Conservation (phyloP, 139 green algal species). For the Chlorella sp. region DNA sequence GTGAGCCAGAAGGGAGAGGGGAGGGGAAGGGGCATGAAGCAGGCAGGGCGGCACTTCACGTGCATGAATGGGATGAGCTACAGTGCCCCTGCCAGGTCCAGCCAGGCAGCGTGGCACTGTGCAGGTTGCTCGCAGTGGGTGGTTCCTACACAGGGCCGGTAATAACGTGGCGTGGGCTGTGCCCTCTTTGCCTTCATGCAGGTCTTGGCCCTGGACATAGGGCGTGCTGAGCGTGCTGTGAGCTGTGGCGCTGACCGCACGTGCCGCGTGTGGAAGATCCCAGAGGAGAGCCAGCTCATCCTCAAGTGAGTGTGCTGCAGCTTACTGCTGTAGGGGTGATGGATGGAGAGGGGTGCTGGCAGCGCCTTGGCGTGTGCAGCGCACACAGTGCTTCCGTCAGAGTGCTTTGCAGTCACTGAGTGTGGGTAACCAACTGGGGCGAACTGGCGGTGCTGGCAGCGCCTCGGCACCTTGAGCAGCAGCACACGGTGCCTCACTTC, state of each 20-base stretch:
- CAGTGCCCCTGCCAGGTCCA: not conserved
- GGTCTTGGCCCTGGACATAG: constrained; percentile 67
- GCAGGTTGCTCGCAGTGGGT: no score
- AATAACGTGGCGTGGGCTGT: no score
- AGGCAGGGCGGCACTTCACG: not conserved
- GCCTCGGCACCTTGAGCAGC: no score
- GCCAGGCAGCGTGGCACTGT: not conserved
- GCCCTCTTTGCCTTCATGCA: constrained; percentile 27
- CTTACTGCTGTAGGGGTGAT: no score
- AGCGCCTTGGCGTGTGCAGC: no score
- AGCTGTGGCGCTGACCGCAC: constrained; percentile 75
- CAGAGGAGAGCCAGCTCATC: constrained; percentile 94
- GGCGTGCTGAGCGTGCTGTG: constrained; percentile 69
- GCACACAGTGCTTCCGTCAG: no score
- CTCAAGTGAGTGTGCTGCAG: constrained; percentile 50
- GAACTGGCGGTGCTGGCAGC: no score
- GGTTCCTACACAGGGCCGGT: no score
- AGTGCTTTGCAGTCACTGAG: no score
- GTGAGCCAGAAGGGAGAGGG: not conserved
- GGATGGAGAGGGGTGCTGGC: no score
- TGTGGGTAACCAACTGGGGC: no score
- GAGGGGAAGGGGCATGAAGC: not conserved
- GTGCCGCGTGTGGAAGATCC: constrained; percentile 93
- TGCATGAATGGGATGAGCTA: not conserved
- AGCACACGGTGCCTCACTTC: no score